Percentiles rank a stretch among this genome's conserved stretches.
Evolutionary conservation across 1,284 basidiomycete genomes (phyloP).

Genomic region (Earliella scabrosa): DNA sequence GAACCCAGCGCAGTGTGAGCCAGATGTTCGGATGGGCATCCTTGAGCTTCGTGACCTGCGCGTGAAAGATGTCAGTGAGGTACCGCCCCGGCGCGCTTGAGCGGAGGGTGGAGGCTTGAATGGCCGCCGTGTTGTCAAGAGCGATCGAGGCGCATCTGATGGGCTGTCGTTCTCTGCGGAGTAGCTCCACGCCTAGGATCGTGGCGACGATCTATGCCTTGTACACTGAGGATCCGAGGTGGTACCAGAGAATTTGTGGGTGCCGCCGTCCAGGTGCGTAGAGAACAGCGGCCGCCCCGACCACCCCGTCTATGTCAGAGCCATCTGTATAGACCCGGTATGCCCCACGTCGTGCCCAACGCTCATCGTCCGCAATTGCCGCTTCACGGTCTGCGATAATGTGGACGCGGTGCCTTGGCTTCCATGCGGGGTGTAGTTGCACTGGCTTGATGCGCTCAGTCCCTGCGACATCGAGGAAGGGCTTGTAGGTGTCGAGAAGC

Average conservation of each 20-base stretch:
- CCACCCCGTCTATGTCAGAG: constrained; percentile 9
- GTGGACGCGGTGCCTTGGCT: neutral
- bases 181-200: neutral
- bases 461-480: neutral
- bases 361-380: neutral
- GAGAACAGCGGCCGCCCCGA: constrained; percentile 3
- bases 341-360: neutral
- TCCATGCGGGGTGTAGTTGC: neutral
- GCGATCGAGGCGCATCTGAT: constrained; percentile 1
- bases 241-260: neutral
- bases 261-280: neutral
- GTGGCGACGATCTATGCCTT: neutral
- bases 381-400: neutral
- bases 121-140: constrained; percentile 15
- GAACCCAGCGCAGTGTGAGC: constrained; percentile 3
- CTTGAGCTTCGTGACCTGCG: neutral
- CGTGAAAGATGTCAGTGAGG: too few species aligned
- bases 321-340: constrained; percentile 23
- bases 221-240: constrained; percentile 2
- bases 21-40: neutral
- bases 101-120: neutral
- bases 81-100: constrained; percentile 7
- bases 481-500: constrained; percentile 21
- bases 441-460: constrained; percentile 20
- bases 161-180: neutral